phyloP scores from a whole-genome alignment of 2,329 filamentous ascomycete genomes.

The Fusarium sp. region DNA sequence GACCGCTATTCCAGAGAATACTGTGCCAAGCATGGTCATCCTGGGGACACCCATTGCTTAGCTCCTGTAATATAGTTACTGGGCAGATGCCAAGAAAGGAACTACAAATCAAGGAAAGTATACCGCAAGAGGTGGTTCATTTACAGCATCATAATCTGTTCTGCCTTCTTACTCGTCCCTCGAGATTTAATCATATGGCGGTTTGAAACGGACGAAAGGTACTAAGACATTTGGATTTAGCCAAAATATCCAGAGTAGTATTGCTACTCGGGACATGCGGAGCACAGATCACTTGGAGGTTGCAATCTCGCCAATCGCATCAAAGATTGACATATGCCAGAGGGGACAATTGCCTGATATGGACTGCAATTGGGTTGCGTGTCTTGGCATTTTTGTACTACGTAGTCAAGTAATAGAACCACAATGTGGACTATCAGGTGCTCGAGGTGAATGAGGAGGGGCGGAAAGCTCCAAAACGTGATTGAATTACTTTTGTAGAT shows the following conservation, averaged over 20 bases:
- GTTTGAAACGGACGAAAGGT: background rate
- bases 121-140: background rate
- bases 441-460: background rate
- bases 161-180: background rate
- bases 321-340: background rate
- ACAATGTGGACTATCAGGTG: background rate
- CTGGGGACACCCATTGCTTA: background rate
- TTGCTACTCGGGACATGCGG: background rate
- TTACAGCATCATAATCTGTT: background rate
- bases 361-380: background rate
- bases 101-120: accelerated
- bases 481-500: constrained; percentile 4
- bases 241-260: background rate
- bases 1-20: too few species aligned
- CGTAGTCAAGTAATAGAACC: background rate
- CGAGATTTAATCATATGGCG: background rate
- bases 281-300: background rate
- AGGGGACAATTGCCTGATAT: too few species aligned
- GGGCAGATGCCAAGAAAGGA: accelerated
- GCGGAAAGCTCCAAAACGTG: background rate
- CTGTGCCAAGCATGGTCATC: background rate
- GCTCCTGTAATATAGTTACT: background rate
- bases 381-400: constrained; percentile 2
- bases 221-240: background rate
- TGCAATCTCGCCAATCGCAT: constrained; percentile 7